phyloP scores from a whole-genome alignment of 2,329 filamentous ascomycete species.

The Pseudonectria foliicola region DNA sequence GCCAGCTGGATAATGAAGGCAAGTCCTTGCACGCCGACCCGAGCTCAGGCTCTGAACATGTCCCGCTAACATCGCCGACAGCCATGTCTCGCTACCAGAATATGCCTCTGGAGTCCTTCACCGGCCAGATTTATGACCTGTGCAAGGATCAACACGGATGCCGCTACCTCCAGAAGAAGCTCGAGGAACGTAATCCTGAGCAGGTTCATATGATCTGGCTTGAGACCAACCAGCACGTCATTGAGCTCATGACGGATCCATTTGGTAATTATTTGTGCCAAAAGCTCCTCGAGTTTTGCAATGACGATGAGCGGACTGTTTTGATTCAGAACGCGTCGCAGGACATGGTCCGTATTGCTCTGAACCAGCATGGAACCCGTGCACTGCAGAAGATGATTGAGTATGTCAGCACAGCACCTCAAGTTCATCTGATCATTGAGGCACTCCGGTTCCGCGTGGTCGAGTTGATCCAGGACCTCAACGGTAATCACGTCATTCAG shows the following conservation, averaged over 20 bases:
- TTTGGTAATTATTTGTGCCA: slow-evolving; percentile 99
- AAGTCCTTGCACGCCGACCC: slow-evolving; percentile 21
- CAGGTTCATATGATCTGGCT: slow-evolving; percentile 89
- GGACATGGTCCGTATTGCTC: slow-evolving; percentile 84
- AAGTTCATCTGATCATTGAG: slow-evolving; percentile 80
- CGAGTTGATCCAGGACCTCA: slow-evolving; percentile 91
- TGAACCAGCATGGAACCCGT: slow-evolving; percentile 95
- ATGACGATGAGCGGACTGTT: slow-evolving; percentile 86
- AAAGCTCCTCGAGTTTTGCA: slow-evolving; percentile 93
- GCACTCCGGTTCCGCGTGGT: slow-evolving; percentile 81
- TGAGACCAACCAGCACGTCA: slow-evolving; percentile 88
- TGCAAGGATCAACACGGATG: slow-evolving; percentile 99
- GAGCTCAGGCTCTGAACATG: background rate
- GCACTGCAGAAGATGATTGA: slow-evolving; percentile 99
- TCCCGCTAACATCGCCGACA: slow-evolving; percentile 17
- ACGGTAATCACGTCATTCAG: slow-evolving; percentile 98
- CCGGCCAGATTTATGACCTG: slow-evolving; percentile 76
- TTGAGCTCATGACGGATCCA: slow-evolving; percentile 97
- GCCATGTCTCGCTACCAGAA: slow-evolving; percentile 77
- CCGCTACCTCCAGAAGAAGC: slow-evolving; percentile 91
- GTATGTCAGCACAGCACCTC: slow-evolving; percentile 77
- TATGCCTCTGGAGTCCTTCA: slow-evolving; percentile 70
- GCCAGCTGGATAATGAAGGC: slow-evolving; percentile 67
- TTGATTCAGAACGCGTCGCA: slow-evolving; percentile 85
- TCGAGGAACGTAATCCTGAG: slow-evolving; percentile 80